A percentile compares a stretch with the other conserved stretches of the same genome.
These are phyloP conservation scores for Austroboletus rostrupii DNA, from an alignment of 1,284 basidiomycete species.

Conservation along the genomic window DNA sequence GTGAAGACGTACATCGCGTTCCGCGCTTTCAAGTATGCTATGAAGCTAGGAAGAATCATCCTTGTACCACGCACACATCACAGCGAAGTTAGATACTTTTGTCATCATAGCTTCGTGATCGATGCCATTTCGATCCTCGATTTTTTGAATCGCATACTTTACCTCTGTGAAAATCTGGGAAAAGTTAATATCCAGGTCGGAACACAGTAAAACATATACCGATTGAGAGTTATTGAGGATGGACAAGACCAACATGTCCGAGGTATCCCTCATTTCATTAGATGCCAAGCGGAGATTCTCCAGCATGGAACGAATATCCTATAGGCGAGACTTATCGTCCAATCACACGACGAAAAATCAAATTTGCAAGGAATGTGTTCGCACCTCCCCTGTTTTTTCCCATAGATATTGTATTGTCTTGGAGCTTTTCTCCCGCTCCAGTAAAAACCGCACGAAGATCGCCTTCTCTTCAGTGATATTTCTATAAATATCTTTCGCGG, in stretches of 20 bases:
- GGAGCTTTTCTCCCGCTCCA: conserved; percentile 40
- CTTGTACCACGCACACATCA: not conserved
- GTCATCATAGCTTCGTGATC: conserved; percentile 20
- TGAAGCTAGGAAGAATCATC: conserved; percentile 23
- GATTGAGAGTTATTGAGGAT: conserved; percentile 17
- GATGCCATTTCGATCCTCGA: conserved; percentile 19
- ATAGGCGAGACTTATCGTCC: conserved; percentile 13
- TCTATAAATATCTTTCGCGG: conserved; percentile 61
- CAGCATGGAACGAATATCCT: conserved; percentile 31
- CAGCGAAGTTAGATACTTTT: conserved; percentile 18
- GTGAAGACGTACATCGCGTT: conserved; percentile 21
- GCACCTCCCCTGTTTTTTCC: conserved; percentile 30
- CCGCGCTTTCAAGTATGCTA: conserved; percentile 21
- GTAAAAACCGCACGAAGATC: conserved; percentile 44
- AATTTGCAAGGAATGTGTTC: not conserved
- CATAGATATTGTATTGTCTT: conserved; percentile 27
- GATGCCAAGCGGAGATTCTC: conserved; percentile 24
- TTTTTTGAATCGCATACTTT: conserved; percentile 15
- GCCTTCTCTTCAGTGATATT: conserved; percentile 62
- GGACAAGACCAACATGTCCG: conserved; percentile 15
- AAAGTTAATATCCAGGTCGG: conserved; percentile 6
- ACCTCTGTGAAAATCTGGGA: conserved; percentile 24
- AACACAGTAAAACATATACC: conserved; percentile 14
- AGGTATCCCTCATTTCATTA: conserved; percentile 17
- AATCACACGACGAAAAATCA: not conserved